A percentile compares a stretch with the other conserved stretches of the same genome.
phyloP scores from a whole-genome alignment of 169 alveolate genomes.

The Babesia caballi region DNA sequence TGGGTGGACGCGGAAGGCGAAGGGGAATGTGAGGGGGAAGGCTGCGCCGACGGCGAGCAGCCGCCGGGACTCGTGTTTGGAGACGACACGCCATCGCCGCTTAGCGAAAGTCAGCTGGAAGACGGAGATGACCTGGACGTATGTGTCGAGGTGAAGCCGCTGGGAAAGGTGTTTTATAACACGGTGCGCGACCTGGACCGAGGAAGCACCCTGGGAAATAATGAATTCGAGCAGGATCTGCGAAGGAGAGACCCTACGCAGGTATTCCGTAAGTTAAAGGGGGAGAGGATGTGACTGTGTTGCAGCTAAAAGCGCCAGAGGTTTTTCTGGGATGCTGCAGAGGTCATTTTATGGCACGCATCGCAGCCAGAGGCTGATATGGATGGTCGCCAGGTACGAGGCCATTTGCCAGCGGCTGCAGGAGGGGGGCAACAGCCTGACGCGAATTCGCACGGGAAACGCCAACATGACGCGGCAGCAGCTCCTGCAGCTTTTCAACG shows the following conservation, averaged over 20 bases:
- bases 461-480: constrained; percentile 24
- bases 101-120: too few relatives aligned
- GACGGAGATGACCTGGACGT: too few relatives aligned
- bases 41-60: too few relatives aligned
- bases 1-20: too few relatives aligned
- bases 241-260: constrained; percentile 21
- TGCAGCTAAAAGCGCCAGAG: constrained; percentile 23
- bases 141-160: constrained; percentile 10
- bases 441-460: constrained; percentile 16
- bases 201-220: background rate
- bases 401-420: constrained; percentile 27
- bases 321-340: constrained; percentile 4
- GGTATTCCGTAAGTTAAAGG: constrained; percentile 2
- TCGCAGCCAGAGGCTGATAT: constrained; percentile 1
- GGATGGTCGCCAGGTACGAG: constrained; percentile 46
- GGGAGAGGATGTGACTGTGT: background rate
- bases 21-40: too few relatives aligned
- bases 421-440: constrained; percentile 22
- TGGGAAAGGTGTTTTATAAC: constrained; percentile 6
- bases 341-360: background rate
- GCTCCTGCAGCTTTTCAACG: constrained; percentile 11
- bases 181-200: background rate
- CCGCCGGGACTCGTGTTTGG: too few relatives aligned
- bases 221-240: constrained; percentile 17
- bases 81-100: too few relatives aligned